Base-by-base conservation (phyloP, 345 rosid species). In the Moricandia moricandioides region DNA sequence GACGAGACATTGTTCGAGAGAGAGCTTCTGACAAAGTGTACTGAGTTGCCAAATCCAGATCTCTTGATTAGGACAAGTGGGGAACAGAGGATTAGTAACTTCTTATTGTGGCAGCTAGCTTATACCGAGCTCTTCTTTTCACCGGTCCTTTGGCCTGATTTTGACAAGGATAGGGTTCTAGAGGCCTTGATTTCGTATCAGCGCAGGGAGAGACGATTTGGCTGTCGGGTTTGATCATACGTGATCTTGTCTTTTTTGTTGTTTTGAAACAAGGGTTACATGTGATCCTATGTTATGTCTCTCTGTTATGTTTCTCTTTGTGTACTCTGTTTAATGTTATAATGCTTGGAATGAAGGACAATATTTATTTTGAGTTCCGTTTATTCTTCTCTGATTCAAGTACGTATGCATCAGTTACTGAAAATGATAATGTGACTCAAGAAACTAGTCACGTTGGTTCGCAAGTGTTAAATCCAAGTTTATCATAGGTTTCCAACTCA, bases 61-160 rank as follows among this genome's bases (percentile, higher is more conserved):
- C 73, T 90, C 11, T 37, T 88, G 35, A 88, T 92, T 29, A 81
- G 96, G 81, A 92, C 96, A 5, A 90, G 93, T 6, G 90, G 92
- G 4, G 98, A 88, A 71, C 85, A 84, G 7, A 72, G 95, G 63
- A 83, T 92, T 39, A 92, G 96, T 72, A 90, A 90, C 86, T 90
- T 87, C 82, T 80, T 90, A 74, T 40, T 88, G 52, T 92, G 92
- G 92, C 95, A 90, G 5, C 67, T 88, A 16, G 96, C 92, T 29
- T 87, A 92, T 49, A 87, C 96, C 0, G 96, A 92, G 35, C 87
- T 92, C 45, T 86, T 79, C 84, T 88, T 92, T 11, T 79, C 71
- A 0, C 82, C 80, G 5, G 67, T 86, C 0, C 82, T 84, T 7
- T 90, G 98, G 94, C 98, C 98, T 37, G 94, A 90, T 79, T 92